A percentile compares a stretch with the other conserved stretches of the same genome.
phyloP scores from a whole-genome alignment of 306 rosid genomes.

The Lathyrus aphaca region DNA sequence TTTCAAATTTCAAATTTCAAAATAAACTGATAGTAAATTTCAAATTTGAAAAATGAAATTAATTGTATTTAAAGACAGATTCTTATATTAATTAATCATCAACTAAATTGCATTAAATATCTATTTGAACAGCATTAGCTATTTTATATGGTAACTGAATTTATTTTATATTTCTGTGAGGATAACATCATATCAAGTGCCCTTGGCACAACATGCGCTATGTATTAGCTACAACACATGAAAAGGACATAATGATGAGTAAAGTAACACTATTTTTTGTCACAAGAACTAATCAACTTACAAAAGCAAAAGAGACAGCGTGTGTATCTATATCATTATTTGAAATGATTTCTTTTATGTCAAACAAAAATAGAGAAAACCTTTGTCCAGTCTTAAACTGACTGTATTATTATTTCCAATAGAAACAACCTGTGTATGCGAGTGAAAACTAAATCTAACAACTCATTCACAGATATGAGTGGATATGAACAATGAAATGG shows the following conservation, averaged over 20 bases:
- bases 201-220: neutral
- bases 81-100: too few relatives aligned
- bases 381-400: conserved; percentile 35
- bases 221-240: neutral
- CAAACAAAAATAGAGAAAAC: conserved; percentile 1
- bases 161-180: too few relatives aligned
- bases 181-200: too few relatives aligned
- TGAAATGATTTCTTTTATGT: neutral
- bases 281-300: neutral
- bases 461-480: conserved; percentile 43
- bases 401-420: conserved; percentile 3
- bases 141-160: too few relatives aligned
- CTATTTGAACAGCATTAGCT: too few relatives aligned
- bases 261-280: neutral
- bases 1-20: too few relatives aligned
- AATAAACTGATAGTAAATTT: too few relatives aligned
- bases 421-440: conserved; percentile 17
- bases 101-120: too few relatives aligned
- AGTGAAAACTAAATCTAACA: conserved; percentile 5
- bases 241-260: neutral
- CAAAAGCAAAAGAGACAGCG: neutral
- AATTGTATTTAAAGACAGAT: too few relatives aligned
- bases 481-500: conserved; percentile 61
- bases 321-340: neutral
- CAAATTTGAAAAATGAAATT: too few relatives aligned